These are phyloP conservation scores for Cyberlindnera maritima DNA, from an alignment of 805 yeast genomes.

Conservation along the genomic window DNA sequence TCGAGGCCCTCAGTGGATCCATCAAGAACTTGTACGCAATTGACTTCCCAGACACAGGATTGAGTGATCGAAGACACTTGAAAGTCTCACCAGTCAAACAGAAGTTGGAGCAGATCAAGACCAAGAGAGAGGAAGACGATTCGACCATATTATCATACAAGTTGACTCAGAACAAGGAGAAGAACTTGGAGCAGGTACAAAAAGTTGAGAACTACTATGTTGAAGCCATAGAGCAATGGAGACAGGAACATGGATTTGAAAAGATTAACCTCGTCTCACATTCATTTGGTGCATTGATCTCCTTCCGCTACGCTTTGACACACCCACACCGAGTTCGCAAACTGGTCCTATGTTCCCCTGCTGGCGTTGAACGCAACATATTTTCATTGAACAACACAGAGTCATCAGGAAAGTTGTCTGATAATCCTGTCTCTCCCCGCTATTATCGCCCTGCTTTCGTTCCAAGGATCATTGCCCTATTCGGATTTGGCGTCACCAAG, in stretches of 20 bases:
- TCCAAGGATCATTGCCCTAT: slow-evolving; percentile 31
- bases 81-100: slow-evolving; percentile 17
- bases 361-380: slow-evolving; percentile 71
- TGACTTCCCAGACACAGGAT: slow-evolving; percentile 71
- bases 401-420: slow-evolving; percentile 11
- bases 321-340: slow-evolving; percentile 54
- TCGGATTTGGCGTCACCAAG: slow-evolving; percentile 48
- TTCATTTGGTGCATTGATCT: slow-evolving; percentile 76
- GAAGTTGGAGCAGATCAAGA: slow-evolving; percentile 16
- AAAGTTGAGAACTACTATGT: slow-evolving; percentile 55
- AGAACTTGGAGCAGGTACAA: slow-evolving; percentile 22
- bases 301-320: slow-evolving; percentile 58
- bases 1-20: slow-evolving; percentile 44
- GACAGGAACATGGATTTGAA: slow-evolving; percentile 44
- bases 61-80: slow-evolving; percentile 37
- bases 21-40: slow-evolving; percentile 64
- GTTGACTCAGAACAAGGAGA: slow-evolving; percentile 20
- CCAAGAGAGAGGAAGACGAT: neutral
- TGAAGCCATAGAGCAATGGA: slow-evolving; percentile 64
- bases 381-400: slow-evolving; percentile 46
- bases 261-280: slow-evolving; percentile 69
- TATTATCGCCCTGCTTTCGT: slow-evolving; percentile 29
- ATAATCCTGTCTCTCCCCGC: slow-evolving; percentile 23
- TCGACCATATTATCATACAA: slow-evolving; percentile 3
- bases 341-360: slow-evolving; percentile 67